A percentile compares a stretch with the other conserved stretches of the same genome.
Evolutionary conservation across 768 basidiomycete genomes (phyloP).

Genomic region (Suillus decipiens): DNA sequence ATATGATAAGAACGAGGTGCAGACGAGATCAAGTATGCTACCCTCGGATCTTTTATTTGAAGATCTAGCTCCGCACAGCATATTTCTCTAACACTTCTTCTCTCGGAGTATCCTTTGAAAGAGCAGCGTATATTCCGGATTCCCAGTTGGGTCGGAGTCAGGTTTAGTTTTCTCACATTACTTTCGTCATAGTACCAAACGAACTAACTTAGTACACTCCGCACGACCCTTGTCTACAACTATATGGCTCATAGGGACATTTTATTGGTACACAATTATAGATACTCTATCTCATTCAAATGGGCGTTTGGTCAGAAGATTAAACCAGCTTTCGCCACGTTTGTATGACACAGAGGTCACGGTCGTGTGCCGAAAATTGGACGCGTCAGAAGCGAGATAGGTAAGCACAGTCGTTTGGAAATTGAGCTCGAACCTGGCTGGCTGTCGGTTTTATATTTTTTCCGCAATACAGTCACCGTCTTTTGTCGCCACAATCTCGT

Average conservation of each 20-base stretch:
- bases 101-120: constrained; percentile 19
- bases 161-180: no score
- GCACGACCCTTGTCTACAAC: no score
- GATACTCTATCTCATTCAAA: no score
- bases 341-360: not conserved
- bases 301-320: not conserved
- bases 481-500: not conserved
- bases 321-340: not conserved
- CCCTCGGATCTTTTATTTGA: constrained; percentile 55
- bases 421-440: not conserved
- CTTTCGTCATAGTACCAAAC: no score
- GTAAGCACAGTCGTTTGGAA: not conserved
- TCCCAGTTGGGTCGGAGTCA: constrained; percentile 58
- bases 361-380: constrained; percentile 21
- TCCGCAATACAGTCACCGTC: not conserved
- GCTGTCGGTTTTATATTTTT: not conserved
- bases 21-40: constrained; percentile 59
- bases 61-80: constrained; percentile 54
- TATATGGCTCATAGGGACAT: no score
- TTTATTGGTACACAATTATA: no score
- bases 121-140: constrained; percentile 51
- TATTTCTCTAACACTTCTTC: constrained; percentile 54
- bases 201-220: no score
- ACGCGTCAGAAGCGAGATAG: not conserved
- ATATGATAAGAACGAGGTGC: constrained; percentile 27